Conservation (phyloP, 2,329 filamentous ascomycete species). For the Helotiales sp. region DNA sequence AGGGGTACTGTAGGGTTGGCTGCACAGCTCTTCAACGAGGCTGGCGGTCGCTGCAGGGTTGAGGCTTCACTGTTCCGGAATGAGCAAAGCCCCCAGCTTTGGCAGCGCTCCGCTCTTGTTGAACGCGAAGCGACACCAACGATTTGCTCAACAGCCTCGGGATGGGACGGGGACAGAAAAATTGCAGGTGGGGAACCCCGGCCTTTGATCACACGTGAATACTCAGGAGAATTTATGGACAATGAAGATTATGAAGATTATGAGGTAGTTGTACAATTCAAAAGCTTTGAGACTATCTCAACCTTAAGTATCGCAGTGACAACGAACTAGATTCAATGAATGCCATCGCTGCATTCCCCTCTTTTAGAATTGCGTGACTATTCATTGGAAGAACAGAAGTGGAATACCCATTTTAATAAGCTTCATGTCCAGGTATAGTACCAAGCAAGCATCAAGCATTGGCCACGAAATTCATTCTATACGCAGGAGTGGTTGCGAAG, state of each 20-base stretch:
- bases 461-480: not conserved
- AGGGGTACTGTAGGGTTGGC: not conserved
- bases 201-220: too few relatives aligned
- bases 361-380: too few relatives aligned
- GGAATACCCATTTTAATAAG: not conserved
- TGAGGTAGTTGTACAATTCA: too few relatives aligned
- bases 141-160: slow-evolving; percentile 21
- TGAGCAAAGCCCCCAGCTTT: not conserved
- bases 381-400: too few relatives aligned
- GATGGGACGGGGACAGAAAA: too few relatives aligned
- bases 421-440: not conserved
- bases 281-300: not conserved
- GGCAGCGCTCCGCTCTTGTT: slow-evolving; percentile 14
- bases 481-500: slow-evolving; percentile 19
- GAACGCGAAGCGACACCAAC: slow-evolving; percentile 14
- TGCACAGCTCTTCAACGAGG: slow-evolving; percentile 11
- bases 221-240: too few relatives aligned
- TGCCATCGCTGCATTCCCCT: too few relatives aligned
- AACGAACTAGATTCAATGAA: not conserved
- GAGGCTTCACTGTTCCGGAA: slow-evolving; percentile 1
- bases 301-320: not conserved
- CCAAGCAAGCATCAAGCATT: not conserved
- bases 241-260: too few relatives aligned
- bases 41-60: not conserved
- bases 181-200: too few relatives aligned